Evolutionary conservation across 352 stramenopile species (phyloP).

Genomic region (Peronospora belbahrii): DNA sequence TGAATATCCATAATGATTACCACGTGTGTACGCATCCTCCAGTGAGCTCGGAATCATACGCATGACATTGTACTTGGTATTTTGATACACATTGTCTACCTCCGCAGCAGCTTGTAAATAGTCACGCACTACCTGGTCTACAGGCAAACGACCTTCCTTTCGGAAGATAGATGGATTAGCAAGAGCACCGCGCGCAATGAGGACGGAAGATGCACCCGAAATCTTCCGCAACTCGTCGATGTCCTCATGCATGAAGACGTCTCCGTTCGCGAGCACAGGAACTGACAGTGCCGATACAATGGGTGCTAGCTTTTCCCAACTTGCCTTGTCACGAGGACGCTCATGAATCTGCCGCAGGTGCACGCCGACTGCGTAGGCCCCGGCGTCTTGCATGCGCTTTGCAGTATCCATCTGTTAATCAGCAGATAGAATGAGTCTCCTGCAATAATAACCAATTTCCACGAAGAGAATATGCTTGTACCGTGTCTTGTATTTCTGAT

Average conservation of each 20-base stretch:
- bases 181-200: slow-evolving; percentile 78
- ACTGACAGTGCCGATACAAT: slow-evolving; percentile 67
- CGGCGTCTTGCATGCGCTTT: slow-evolving; percentile 52
- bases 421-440: neutral
- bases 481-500: slow-evolving; percentile 50
- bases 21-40: slow-evolving; percentile 30
- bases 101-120: slow-evolving; percentile 71
- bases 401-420: slow-evolving; percentile 51
- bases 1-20: slow-evolving; percentile 22
- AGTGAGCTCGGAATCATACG: slow-evolving; percentile 72
- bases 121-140: slow-evolving; percentile 51
- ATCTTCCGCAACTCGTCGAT: slow-evolving; percentile 49
- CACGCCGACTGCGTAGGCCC: slow-evolving; percentile 59
- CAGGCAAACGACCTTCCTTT: slow-evolving; percentile 49
- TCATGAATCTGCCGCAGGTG: slow-evolving; percentile 63
- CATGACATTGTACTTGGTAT: slow-evolving; percentile 88
- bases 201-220: slow-evolving; percentile 64
- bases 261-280: slow-evolving; percentile 84
- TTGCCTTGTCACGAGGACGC: slow-evolving; percentile 53
- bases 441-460: neutral
- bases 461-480: slow-evolving; percentile 16
- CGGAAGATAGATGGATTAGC: slow-evolving; percentile 81
- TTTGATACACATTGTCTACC: slow-evolving; percentile 85
- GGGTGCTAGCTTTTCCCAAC: slow-evolving; percentile 61
- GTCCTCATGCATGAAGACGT: slow-evolving; percentile 75